phyloP scores from a whole-genome alignment of 805 yeast genomes.

The Ogataea dorogensis region DNA sequence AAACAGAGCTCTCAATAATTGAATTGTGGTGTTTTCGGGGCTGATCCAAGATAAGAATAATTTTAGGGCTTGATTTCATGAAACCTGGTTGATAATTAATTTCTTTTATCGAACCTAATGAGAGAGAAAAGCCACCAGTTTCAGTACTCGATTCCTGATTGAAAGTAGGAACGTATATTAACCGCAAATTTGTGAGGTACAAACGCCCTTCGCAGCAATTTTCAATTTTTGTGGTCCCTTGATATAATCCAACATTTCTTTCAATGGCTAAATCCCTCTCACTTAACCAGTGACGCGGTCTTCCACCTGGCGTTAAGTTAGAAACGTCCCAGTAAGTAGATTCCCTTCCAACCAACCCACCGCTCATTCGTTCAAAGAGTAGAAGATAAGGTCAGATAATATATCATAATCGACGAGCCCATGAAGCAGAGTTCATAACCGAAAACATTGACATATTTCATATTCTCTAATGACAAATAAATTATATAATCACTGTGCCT shows the following conservation, averaged over 20 bases:
- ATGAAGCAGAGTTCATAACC: no score
- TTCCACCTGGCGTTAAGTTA: constrained; percentile 30
- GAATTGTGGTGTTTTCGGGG: no score
- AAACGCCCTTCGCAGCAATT: constrained; percentile 72
- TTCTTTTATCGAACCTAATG: constrained; percentile 21
- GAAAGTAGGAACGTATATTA: constrained; percentile 59
- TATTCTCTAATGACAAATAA: no score
- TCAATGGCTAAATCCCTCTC: constrained; percentile 56
- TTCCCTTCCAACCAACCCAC: no score
- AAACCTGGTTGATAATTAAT: constrained; percentile 48
- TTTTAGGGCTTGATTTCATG: constrained; percentile 74
- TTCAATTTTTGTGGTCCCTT: constrained; percentile 63
- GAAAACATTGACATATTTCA: no score
- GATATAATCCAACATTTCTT: constrained; percentile 69
- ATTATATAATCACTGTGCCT: no score
- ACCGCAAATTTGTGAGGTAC: constrained; percentile 70
- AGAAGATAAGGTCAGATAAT: no score
- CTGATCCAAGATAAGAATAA: constrained; percentile 36
- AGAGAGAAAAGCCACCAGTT: constrained; percentile 7
- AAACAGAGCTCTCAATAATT: no score
- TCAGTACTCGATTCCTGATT: background rate
- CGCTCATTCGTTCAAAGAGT: no score
- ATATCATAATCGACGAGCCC: no score
- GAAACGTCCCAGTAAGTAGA: constrained; percentile 25
- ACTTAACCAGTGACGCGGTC: constrained; percentile 26